Percentiles rank a stretch among this genome's conserved stretches.
Conservation (phyloP, 805 yeast species). For the Hanseniaspora thailandica region DNA sequence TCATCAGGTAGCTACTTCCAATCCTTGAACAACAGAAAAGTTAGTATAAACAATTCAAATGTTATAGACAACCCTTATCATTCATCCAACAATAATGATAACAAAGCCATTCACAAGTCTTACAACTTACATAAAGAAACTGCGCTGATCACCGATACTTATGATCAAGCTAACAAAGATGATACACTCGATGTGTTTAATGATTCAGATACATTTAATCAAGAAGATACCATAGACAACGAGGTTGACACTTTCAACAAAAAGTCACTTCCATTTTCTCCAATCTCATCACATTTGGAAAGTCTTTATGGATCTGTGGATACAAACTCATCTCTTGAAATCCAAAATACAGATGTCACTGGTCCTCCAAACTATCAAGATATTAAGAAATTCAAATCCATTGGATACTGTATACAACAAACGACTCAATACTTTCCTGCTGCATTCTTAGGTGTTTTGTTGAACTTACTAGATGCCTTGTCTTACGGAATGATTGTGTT, state of each 20-base stretch:
- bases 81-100: background rate
- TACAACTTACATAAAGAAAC: conserved; percentile 26
- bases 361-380: conserved; percentile 10
- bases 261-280: background rate
- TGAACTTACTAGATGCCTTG: conserved; percentile 83
- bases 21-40: background rate
- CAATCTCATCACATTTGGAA: conserved; percentile 5
- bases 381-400: conserved; percentile 1
- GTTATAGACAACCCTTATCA: conserved; percentile 6
- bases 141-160: conserved; percentile 23
- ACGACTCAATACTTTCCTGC: conserved; percentile 44
- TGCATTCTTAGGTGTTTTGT: conserved; percentile 68
- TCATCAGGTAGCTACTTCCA: conserved; percentile 10
- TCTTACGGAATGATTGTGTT: conserved; percentile 97
- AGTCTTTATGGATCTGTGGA: conserved; percentile 1
- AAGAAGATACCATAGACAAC: background rate
- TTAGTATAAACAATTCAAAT: background rate
- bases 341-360: background rate
- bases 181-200: conserved; percentile 17
- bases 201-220: conserved; percentile 13
- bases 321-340: background rate
- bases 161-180: conserved; percentile 17
- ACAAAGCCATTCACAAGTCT: conserved; percentile 22
- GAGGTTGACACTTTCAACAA: background rate
- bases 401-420: background rate